A percentile compares a stretch with the other conserved stretches of the same genome.
Conservation (phyloP, 169 alveolate species). For the Cryptosporidium canis region DNA sequence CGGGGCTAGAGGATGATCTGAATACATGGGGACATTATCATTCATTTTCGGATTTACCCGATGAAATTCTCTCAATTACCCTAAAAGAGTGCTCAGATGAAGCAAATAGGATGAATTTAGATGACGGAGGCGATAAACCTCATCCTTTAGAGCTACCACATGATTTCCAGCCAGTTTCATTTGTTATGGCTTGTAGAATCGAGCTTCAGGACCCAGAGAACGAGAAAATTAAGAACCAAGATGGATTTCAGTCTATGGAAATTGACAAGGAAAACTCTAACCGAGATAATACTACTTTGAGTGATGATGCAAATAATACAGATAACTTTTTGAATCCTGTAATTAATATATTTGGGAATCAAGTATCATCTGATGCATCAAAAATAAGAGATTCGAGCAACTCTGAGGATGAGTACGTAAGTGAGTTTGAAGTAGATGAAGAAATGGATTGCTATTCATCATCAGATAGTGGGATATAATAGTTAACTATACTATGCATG, state of each 20-base stretch:
- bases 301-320: background rate
- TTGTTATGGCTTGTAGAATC: constrained; percentile 69
- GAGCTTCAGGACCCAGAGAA: constrained; percentile 37
- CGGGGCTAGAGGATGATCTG: constrained; percentile 47
- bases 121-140: background rate
- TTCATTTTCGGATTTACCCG: constrained; percentile 19
- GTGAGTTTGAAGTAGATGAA: constrained; percentile 23
- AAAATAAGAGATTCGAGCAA: background rate
- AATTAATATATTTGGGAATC: constrained; percentile 34
- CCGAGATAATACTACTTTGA: background rate
- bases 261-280: constrained; percentile 5
- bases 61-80: constrained; percentile 45
- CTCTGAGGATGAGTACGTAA: background rate
- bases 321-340: constrained; percentile 11
- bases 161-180: constrained; percentile 55
- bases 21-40: constrained; percentile 71
- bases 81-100: constrained; percentile 36
- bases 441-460: constrained; percentile 32
- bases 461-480: constrained; percentile 35
- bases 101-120: background rate
- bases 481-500: background rate
- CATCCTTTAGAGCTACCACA: constrained; percentile 56
- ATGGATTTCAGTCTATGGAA: background rate
- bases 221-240: background rate
- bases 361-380: background rate